A percentile compares a stretch with the other conserved stretches of the same genome.
Conservation (phyloP, 129 eudicot genomes). For the Chrysanthemum lavandulifolium region DNA sequence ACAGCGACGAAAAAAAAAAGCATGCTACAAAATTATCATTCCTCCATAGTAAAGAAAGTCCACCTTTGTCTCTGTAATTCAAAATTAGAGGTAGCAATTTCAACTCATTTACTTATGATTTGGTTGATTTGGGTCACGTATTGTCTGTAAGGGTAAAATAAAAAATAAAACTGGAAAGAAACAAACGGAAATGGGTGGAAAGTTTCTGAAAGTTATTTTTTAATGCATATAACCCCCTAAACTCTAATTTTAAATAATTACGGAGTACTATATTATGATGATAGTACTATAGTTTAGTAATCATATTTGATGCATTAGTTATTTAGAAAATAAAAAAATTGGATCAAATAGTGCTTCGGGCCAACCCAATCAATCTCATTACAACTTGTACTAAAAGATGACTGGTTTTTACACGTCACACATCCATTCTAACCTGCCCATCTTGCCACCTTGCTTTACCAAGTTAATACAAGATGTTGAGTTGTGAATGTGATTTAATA, state of each 20-base stretch:
- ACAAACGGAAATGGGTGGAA: neutral
- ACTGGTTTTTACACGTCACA: neutral
- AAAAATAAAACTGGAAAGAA: neutral
- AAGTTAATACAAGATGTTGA: neutral
- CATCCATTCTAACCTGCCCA: neutral
- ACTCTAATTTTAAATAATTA: neutral
- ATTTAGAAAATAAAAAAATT: neutral
- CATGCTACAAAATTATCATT: no score
- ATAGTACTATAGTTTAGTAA: neutral
- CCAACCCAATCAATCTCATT: neutral
- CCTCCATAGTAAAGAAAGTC: no score
- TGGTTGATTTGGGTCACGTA: neutral
- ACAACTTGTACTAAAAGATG: neutral
- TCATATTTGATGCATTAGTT: neutral
- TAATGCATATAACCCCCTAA: neutral
- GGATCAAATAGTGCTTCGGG: neutral
- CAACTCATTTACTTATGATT: neutral
- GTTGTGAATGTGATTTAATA: neutral
- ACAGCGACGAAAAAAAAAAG: no score
- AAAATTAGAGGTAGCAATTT: neutral
- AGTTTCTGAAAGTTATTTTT: neutral
- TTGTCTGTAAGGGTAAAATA: neutral
- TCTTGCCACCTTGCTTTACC: neutral
- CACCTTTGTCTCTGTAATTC: no score
- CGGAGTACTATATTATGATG: neutral